Conservation (phyloP, 768 basidiomycete species). For the Strobilomyces echinocephalus region DNA sequence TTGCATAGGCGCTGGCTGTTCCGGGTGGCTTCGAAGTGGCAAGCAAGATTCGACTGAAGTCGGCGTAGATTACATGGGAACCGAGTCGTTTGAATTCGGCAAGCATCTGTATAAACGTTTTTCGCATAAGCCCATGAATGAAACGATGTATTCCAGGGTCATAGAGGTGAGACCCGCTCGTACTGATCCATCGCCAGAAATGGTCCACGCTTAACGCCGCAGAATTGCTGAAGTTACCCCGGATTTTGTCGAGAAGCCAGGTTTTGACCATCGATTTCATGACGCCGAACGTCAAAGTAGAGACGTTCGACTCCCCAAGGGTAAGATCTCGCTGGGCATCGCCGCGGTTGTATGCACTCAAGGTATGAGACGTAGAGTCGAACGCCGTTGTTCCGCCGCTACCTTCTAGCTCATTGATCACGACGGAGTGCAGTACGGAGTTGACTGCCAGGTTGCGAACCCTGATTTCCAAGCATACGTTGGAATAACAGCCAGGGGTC, state of each 20-base stretch:
- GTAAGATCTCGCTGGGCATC: constrained; percentile 61
- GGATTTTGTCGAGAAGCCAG: constrained; percentile 88
- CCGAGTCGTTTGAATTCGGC: constrained; percentile 96
- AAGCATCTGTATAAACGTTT: constrained; percentile 93
- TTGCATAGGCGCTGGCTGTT: constrained; percentile 92
- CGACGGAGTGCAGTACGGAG: constrained; percentile 86
- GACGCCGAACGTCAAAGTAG: constrained; percentile 79
- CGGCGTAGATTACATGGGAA: constrained; percentile 88
- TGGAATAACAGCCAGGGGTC: constrained; percentile 82
- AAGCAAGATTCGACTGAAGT: constrained; percentile 85
- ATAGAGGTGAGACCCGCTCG: constrained; percentile 78
- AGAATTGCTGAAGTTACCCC: constrained; percentile 58
- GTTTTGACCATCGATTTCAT: constrained; percentile 83
- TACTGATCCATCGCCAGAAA: constrained; percentile 97
- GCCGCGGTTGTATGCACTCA: constrained; percentile 79
- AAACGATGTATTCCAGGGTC: constrained; percentile 93
- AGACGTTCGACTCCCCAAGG: constrained; percentile 85
- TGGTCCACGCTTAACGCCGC: constrained; percentile 78
- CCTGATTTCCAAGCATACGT: constrained; percentile 87
- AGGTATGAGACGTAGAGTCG: constrained; percentile 85
- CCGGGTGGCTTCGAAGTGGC: constrained; percentile 95
- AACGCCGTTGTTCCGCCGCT: constrained; percentile 91
- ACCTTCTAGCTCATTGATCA: constrained; percentile 97
- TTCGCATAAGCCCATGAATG: constrained; percentile 92
- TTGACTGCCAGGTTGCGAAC: constrained; percentile 92